Evolutionary conservation across 2,329 filamentous ascomycete genomes (phyloP), one percentile per base, ranked within the genome.

Genomic region (Fusarium torulosum): DNA sequence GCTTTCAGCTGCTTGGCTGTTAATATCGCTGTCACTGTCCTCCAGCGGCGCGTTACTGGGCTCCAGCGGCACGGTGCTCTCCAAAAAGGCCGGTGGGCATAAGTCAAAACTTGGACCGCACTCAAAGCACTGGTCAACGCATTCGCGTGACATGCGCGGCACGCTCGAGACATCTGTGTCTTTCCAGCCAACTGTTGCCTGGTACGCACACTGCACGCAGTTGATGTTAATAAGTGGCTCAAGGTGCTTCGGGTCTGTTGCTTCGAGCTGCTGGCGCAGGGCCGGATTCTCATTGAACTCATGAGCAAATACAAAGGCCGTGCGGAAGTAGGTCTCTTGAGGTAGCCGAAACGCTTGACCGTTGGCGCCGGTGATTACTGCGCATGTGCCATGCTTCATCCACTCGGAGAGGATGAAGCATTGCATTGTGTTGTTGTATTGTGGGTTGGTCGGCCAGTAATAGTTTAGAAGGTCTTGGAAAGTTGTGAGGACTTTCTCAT

Each of bases 341-440:
- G 54, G 11, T 1, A 57, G 2, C 4, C 49, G 25, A 0, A 57
- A 57, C 7, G 38, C 49, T 8, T 20, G 7, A 3, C 38, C 14
- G 1, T 54, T 38, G 4, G 31, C 54, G 8, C 54, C 40, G 4
- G 49, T 23, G 9, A 54, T 44, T 4, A 44, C 54, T 3, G 54
- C 54, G 3, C 49, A 57, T 4, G 49, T 57, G 6, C 54, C 54
- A 17, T 57, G 54, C 17, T 57, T 57, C 29, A 44, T 44, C 54
- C 54, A 57, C 6, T 57, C 54, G 1, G 49, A 57, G 0, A 54
- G 11, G 14, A 57, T 57, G n/a, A 57, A 54, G 17, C 49, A 54
- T 17, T 54, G 38, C 13, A 54, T 44, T 4, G 49, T 57, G 23
- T 57, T 54, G n/a, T 53, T 19, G 7, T 7, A 54, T 14, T 54